Evolutionary conservation across 1,284 basidiomycete genomes (phyloP).

Genomic region (Heterobasidion parviporum): DNA sequence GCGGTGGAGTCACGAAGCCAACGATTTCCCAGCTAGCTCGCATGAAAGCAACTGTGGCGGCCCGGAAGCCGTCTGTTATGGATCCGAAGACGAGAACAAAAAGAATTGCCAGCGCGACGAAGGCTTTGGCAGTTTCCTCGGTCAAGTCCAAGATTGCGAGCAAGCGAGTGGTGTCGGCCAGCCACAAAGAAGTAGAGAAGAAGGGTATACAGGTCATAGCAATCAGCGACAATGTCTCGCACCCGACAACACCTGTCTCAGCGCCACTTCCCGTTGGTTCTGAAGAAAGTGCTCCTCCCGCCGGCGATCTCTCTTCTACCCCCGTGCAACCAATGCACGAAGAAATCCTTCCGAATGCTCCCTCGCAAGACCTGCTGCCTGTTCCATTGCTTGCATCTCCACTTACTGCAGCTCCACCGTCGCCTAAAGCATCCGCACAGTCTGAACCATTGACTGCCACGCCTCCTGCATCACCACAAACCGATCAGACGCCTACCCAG

Average conservation of each 20-base stretch:
- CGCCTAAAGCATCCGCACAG: too few species aligned
- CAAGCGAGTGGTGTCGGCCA: background rate
- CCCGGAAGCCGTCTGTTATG: background rate
- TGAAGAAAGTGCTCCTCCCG: too few species aligned
- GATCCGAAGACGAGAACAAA: background rate
- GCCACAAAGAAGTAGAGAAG: background rate
- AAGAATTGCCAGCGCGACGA: background rate
- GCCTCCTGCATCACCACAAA: background rate
- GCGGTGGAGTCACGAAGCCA: slow-evolving; percentile 11
- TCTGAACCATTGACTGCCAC: background rate
- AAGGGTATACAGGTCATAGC: too few species aligned
- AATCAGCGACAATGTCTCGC: too few species aligned
- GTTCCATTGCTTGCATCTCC: too few species aligned
- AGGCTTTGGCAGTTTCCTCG: background rate
- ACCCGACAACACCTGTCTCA: background rate
- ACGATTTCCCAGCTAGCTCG: slow-evolving; percentile 16
- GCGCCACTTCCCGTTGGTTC: background rate
- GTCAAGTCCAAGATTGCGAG: background rate
- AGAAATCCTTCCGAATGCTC: too few species aligned
- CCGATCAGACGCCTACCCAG: background rate
- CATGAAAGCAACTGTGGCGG: slow-evolving; percentile 6
- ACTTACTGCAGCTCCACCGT: too few species aligned
- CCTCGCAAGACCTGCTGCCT: too few species aligned
- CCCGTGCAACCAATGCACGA: too few species aligned
- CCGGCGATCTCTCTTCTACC: too few species aligned